phyloP scores from a whole-genome alignment of 2,329 filamentous ascomycete species.

The Hawksworthiomyces lignivorus region DNA sequence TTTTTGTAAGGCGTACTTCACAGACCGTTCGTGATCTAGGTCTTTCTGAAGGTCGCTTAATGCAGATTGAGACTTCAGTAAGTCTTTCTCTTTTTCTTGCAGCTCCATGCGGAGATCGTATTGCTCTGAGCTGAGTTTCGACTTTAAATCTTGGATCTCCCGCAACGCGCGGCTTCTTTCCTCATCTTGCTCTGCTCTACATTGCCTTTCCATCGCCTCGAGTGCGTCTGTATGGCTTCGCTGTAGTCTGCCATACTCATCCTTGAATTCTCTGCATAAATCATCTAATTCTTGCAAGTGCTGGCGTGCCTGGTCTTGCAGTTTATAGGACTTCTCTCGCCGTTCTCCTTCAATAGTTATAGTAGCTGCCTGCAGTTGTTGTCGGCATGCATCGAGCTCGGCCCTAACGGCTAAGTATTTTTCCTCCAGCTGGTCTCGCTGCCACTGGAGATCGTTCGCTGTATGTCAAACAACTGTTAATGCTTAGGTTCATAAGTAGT shows the following conservation, averaged over 20 bases:
- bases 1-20: conserved; percentile 46
- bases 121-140: conserved; percentile 42
- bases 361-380: conserved; percentile 38
- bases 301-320: conserved; percentile 46
- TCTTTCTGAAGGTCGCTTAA: conserved; percentile 40
- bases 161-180: conserved; percentile 49
- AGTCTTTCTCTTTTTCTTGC: conserved; percentile 46
- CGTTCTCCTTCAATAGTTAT: conserved; percentile 35
- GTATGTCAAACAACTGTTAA: background rate
- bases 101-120: conserved; percentile 41
- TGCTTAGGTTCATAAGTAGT: too few species aligned
- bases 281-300: conserved; percentile 51
- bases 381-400: conserved; percentile 49
- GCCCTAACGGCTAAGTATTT: conserved; percentile 47
- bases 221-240: conserved; percentile 62
- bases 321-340: conserved; percentile 38
- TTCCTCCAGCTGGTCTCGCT: conserved; percentile 37
- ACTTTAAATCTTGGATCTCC: conserved; percentile 60
- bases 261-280: conserved; percentile 40
- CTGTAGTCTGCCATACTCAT: conserved; percentile 50
- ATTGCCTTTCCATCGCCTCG: conserved; percentile 53
- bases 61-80: conserved; percentile 39
- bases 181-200: conserved; percentile 58
- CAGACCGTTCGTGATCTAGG: conserved; percentile 54
- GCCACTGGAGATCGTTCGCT: conserved; percentile 43